Evolutionary conservation across 192 early-diverging fungal genomes (phyloP).

Genomic region (Rhizoclosmatium sp.): DNA sequence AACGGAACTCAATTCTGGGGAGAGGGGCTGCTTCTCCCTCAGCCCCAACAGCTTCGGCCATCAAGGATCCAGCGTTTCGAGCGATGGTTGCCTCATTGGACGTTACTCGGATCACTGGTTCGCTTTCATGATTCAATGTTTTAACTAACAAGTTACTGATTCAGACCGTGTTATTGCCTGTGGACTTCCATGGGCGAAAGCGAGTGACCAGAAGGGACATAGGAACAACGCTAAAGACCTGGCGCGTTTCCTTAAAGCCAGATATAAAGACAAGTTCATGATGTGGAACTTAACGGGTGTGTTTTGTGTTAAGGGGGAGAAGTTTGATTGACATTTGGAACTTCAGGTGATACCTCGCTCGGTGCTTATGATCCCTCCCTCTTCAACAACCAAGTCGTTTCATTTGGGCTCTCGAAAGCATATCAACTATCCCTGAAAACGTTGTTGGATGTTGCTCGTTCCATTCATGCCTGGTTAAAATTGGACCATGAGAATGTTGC

Average conservation of each 20-base stretch:
- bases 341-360: constrained; percentile 54
- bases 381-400: constrained; percentile 59
- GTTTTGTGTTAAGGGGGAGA: background rate
- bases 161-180: constrained; percentile 51
- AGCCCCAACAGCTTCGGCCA: background rate
- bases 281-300: constrained; percentile 64
- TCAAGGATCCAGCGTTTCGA: constrained; percentile 4
- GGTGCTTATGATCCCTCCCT: constrained; percentile 56
- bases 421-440: constrained; percentile 57
- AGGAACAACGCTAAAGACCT: constrained; percentile 61
- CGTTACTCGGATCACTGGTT: constrained; percentile 51
- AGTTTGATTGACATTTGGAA: background rate
- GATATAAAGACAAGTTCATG: constrained; percentile 59
- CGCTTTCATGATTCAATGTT: constrained; percentile 47
- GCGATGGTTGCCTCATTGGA: constrained; percentile 46
- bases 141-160: constrained; percentile 47
- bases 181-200: constrained; percentile 51
- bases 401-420: constrained; percentile 58
- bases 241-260: constrained; percentile 55
- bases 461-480: constrained; percentile 63
- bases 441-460: constrained; percentile 61
- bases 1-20: background rate
- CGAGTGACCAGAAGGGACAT: constrained; percentile 32
- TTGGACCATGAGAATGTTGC: constrained; percentile 57
- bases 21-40: background rate